A percentile compares a stretch with the other conserved stretches of the same genome.
Conservation (phyloP, 257 asterid species). For the Gentiana macrophylla region DNA sequence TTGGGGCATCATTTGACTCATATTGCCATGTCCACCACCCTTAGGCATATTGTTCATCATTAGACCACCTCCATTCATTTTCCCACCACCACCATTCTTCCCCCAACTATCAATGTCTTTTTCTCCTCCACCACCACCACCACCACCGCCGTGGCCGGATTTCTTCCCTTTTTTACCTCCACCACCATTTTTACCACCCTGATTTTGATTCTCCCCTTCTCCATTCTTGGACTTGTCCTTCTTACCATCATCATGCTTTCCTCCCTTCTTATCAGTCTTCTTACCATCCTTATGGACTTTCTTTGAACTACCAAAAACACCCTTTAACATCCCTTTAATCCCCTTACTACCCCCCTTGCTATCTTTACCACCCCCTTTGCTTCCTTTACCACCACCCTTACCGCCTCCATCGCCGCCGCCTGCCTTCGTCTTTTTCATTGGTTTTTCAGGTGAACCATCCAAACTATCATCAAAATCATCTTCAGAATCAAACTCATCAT, state of each 20-base stretch:
- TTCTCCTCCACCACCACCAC: slow-evolving; percentile 20
- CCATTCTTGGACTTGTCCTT: slow-evolving; percentile 21
- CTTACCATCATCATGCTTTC: slow-evolving; percentile 19
- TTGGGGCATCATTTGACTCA: slow-evolving; percentile 14
- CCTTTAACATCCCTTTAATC: slow-evolving; percentile 9
- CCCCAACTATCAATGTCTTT: slow-evolving; percentile 17
- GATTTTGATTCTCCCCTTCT: slow-evolving; percentile 26
- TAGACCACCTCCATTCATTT: slow-evolving; percentile 24
- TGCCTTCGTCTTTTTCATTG: too few species aligned
- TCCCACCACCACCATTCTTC: background rate
- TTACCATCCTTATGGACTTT: slow-evolving; percentile 32
- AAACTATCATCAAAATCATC: slow-evolving; percentile 12
- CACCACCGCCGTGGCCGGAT: slow-evolving; percentile 13
- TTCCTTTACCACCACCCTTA: slow-evolving; percentile 1
- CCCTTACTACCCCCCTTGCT: slow-evolving; percentile 11
- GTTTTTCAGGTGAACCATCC: background rate
- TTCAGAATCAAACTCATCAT: slow-evolving; percentile 22
- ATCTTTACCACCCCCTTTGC: background rate
- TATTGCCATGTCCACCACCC: too few species aligned
- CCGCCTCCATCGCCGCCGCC: slow-evolving; percentile 24
- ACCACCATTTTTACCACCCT: slow-evolving; percentile 15
- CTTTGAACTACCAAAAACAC: slow-evolving; percentile 13
- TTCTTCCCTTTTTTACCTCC: slow-evolving; percentile 21
- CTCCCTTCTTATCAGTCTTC: slow-evolving; percentile 21
- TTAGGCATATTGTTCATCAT: slow-evolving; percentile 23